Conservation (phyloP, 176 grass and related monocot species). For the Otatea glauca region DNA sequence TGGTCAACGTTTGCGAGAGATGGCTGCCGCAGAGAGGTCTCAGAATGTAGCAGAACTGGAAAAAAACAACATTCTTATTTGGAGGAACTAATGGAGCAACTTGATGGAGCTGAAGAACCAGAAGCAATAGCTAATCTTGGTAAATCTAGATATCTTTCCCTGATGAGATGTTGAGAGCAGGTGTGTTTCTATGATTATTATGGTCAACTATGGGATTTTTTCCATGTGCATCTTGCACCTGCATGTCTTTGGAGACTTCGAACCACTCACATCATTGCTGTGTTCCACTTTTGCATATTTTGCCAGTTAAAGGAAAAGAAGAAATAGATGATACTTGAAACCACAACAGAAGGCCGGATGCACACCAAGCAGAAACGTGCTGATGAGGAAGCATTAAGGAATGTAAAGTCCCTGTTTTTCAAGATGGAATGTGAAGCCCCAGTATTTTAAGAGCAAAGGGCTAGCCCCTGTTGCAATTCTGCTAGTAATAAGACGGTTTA, state of each 20-base stretch:
- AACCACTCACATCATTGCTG: slow-evolving; percentile 18
- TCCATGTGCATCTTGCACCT: slow-evolving; percentile 33
- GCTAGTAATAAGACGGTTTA: too few species aligned
- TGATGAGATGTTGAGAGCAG: slow-evolving; percentile 92
- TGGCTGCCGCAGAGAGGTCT: slow-evolving; percentile 87
- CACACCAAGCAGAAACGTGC: slow-evolving; percentile 77
- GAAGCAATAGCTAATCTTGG: slow-evolving; percentile 66
- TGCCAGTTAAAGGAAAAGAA: slow-evolving; percentile 95
- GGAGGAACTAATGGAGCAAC: slow-evolving; percentile 70
- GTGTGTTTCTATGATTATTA: slow-evolving; percentile 41
- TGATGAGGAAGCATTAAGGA: slow-evolving; percentile 84
- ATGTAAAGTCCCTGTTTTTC: too few species aligned
- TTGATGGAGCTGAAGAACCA: slow-evolving; percentile 75
- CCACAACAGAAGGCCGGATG: slow-evolving; percentile 82
- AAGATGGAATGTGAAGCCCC: too few species aligned
- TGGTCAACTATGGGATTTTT: slow-evolving; percentile 22
- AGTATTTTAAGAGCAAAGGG: too few species aligned
- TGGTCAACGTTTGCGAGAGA: slow-evolving; percentile 84
- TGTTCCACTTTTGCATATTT: slow-evolving; percentile 36
- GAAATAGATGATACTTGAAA: slow-evolving; percentile 90
- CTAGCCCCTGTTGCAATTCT: too few species aligned
- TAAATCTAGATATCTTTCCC: slow-evolving; percentile 70
- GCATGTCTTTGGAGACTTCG: slow-evolving; percentile 3
- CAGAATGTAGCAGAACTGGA: slow-evolving; percentile 76
- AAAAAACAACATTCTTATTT: slow-evolving; percentile 67